Percentiles rank a stretch among this genome's conserved stretches.
phyloP scores from a whole-genome alignment of 306 rosid species.

The Cucurbita ficifolia region DNA sequence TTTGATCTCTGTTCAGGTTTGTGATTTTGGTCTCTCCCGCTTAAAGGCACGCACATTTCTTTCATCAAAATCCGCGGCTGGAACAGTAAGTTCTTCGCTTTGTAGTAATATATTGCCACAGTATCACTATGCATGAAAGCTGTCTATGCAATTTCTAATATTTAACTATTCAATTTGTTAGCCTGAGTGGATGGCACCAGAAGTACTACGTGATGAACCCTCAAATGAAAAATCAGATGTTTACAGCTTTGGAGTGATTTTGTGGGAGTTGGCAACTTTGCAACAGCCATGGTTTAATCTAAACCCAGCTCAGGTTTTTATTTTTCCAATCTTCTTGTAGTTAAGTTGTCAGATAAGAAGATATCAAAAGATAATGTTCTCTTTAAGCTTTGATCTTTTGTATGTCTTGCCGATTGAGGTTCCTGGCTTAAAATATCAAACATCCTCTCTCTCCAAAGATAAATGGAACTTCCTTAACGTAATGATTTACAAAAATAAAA shows the following conservation, averaged over 20 bases:
- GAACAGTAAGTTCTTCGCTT: constrained; percentile 60
- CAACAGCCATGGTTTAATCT: constrained; percentile 92
- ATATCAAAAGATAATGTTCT: background rate
- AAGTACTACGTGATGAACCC: constrained; percentile 95
- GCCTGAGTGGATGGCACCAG: constrained; percentile 99
- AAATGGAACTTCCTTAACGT: too few species aligned
- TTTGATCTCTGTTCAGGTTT: constrained; percentile 38
- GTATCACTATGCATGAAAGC: background rate
- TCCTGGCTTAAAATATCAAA: background rate
- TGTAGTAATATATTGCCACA: background rate
- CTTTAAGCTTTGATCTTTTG: background rate
- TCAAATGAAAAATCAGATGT: constrained; percentile 95
- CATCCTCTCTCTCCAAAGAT: background rate
- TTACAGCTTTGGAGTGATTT: constrained; percentile 89
- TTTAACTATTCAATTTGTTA: constrained; percentile 16
- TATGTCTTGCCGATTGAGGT: background rate
- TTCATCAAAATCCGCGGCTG: constrained; percentile 96
- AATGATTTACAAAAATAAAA: background rate
- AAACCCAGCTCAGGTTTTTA: constrained; percentile 90
- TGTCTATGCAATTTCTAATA: background rate
- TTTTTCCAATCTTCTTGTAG: constrained; percentile 8
- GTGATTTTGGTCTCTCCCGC: constrained; percentile 98
- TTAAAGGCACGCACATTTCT: constrained; percentile 90
- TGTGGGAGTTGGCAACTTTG: constrained; percentile 87
- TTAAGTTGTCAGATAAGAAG: background rate